Evolutionary conservation across 768 basidiomycete genomes (phyloP).

Genomic region (Gloeostereum incarnatum): DNA sequence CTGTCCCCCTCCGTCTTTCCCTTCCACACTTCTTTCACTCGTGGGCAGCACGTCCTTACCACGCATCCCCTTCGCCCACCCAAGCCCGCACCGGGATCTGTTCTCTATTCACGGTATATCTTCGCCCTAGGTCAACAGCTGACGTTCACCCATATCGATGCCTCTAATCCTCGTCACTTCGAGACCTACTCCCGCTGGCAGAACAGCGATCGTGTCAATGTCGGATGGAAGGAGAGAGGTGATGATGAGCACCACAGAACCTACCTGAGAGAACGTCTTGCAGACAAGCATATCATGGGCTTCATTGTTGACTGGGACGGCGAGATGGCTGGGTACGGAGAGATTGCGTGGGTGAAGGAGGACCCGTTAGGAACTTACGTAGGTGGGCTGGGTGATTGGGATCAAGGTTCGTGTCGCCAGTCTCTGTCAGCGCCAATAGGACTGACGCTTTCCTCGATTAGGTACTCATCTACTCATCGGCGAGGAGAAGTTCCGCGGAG

Average conservation of each 20-base stretch:
- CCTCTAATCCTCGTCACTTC: slow-evolving; percentile 25
- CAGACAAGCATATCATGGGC: slow-evolving; percentile 27
- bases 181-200: slow-evolving; percentile 40
- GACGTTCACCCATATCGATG: slow-evolving; percentile 23
- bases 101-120: slow-evolving; percentile 31
- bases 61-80: slow-evolving; percentile 41
- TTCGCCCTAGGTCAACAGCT: slow-evolving; percentile 20
- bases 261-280: slow-evolving; percentile 24
- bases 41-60: slow-evolving; percentile 35
- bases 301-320: slow-evolving; percentile 40
- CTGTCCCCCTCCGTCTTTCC: slow-evolving; percentile 23
- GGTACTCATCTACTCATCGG: slow-evolving; percentile 38
- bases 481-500: slow-evolving; percentile 35
- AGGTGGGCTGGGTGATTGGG: slow-evolving; percentile 7
- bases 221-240: slow-evolving; percentile 36
- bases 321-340: slow-evolving; percentile 32
- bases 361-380: slow-evolving; percentile 17
- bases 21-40: slow-evolving; percentile 28
- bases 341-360: slow-evolving; percentile 38
- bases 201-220: slow-evolving; percentile 35
- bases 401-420: slow-evolving; percentile 16
- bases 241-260: slow-evolving; percentile 30
- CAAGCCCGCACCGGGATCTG: slow-evolving; percentile 29
- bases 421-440: slow-evolving; percentile 11
- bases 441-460: slow-evolving; percentile 13